phyloP scores from a whole-genome alignment of 257 asterid species.

The Solanum neorickii region DNA sequence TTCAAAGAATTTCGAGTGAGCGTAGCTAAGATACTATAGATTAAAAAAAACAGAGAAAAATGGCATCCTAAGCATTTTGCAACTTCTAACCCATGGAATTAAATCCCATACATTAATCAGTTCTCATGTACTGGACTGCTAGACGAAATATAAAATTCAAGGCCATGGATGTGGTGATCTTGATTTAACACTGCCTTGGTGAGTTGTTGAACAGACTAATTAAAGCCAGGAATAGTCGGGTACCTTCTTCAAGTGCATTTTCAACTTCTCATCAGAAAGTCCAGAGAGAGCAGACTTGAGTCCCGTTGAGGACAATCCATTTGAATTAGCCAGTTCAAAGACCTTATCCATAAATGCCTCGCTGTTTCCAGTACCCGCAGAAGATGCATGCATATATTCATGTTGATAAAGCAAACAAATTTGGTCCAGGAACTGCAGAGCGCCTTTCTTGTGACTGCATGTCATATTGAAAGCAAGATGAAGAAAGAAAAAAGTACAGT shows the following conservation, averaged over 20 bases:
- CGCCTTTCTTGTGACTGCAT: constrained; percentile 81
- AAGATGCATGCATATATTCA: constrained; percentile 31
- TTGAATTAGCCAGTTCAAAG: constrained; percentile 67
- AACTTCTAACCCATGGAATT: background rate
- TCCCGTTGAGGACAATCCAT: constrained; percentile 58
- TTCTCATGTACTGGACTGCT: background rate
- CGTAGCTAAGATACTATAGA: background rate
- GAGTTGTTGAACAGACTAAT: background rate
- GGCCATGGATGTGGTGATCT: background rate
- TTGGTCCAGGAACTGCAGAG: constrained; percentile 68
- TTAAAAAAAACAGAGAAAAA: background rate
- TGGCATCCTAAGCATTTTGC: background rate
- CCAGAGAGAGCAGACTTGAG: constrained; percentile 51
- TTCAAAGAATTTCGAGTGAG: background rate
- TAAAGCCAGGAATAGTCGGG: background rate
- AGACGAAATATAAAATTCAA: background rate
- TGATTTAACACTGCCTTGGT: background rate
- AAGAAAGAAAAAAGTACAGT: background rate
- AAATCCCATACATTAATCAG: background rate
- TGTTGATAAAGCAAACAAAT: constrained; percentile 66
- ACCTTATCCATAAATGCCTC: constrained; percentile 52
- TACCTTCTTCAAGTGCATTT: constrained; percentile 59
- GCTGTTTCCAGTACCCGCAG: constrained; percentile 36
- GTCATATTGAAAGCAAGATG: background rate
- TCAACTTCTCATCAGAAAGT: constrained; percentile 40